Conservation (phyloP, 768 basidiomycete species). For the Mycena albidolilacea region DNA sequence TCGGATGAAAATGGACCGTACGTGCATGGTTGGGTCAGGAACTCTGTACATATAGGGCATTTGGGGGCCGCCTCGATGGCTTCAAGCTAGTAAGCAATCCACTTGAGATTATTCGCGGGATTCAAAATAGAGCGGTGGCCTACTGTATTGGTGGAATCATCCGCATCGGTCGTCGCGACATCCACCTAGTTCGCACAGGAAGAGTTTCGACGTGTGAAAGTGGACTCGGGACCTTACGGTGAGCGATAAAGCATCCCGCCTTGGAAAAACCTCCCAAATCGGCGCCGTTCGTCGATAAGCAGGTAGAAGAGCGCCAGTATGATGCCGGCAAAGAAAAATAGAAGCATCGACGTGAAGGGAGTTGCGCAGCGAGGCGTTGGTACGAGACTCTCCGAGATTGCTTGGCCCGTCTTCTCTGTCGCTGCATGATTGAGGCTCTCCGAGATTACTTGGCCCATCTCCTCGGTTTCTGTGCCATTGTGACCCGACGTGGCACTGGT, state of each 20-base stretch:
- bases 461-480: not conserved
- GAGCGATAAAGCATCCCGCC: not conserved
- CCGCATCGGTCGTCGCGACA: not conserved
- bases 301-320: not conserved
- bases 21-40: not conserved
- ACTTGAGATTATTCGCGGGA: not conserved
- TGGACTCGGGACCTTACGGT: not conserved
- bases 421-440: too few species aligned
- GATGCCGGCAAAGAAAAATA: conserved; percentile 7
- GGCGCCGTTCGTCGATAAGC: conserved; percentile 7
- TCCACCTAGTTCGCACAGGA: not conserved
- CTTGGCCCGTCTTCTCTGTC: not conserved
- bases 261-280: conserved; percentile 1
- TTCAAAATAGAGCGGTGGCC: too few species aligned
- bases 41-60: conserved; percentile 4
- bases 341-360: conserved; percentile 1
- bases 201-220: not conserved
- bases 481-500: not conserved
- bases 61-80: conserved; percentile 9
- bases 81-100: not conserved
- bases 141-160: conserved; percentile 1
- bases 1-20: not conserved
- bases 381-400: not conserved
- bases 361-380: not conserved
- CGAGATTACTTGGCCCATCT: not conserved